phyloP scores from a whole-genome alignment of 2,329 filamentous ascomycete genomes.

The Ophiostoma perfectum region DNA sequence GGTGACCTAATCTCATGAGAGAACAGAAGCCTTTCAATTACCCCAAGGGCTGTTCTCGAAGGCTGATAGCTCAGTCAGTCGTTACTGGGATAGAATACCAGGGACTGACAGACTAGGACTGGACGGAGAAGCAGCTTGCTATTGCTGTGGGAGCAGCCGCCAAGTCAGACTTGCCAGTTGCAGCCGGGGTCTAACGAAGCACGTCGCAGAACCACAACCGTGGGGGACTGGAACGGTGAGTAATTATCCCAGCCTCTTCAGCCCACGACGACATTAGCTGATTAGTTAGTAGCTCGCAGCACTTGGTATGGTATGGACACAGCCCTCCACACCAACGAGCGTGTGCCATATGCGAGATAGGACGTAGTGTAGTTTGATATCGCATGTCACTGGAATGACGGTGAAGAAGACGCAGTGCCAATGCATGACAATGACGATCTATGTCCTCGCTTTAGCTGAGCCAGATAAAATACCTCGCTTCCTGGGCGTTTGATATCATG shows the following conservation, averaged over 20 bases:
- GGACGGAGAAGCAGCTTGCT: background rate
- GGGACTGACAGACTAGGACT: background rate
- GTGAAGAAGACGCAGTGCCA: background rate
- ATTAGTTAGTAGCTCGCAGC: too few relatives aligned
- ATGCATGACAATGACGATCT: background rate
- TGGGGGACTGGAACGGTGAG: background rate
- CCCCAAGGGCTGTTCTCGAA: too few relatives aligned
- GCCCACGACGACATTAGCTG: background rate
- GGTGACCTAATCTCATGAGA: too few relatives aligned
- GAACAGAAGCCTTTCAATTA: too few relatives aligned
- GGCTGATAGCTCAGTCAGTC: background rate
- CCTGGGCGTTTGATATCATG: background rate
- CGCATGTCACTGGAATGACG: constrained; percentile 14
- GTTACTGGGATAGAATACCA: background rate
- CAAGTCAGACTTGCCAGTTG: constrained; percentile 9
- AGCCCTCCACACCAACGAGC: too few relatives aligned
- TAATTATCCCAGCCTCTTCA: background rate
- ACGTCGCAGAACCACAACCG: background rate
- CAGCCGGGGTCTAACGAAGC: background rate
- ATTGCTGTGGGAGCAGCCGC: constrained; percentile 14
- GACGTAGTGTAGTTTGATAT: background rate
- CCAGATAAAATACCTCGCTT: background rate
- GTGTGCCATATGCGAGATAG: background rate
- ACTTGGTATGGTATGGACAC: too few relatives aligned
- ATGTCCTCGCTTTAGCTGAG: background rate